Percentiles rank a stretch among this genome's conserved stretches.
phyloP scores from a whole-genome alignment of 768 basidiomycete genomes.

The Russula griseocarnosa region DNA sequence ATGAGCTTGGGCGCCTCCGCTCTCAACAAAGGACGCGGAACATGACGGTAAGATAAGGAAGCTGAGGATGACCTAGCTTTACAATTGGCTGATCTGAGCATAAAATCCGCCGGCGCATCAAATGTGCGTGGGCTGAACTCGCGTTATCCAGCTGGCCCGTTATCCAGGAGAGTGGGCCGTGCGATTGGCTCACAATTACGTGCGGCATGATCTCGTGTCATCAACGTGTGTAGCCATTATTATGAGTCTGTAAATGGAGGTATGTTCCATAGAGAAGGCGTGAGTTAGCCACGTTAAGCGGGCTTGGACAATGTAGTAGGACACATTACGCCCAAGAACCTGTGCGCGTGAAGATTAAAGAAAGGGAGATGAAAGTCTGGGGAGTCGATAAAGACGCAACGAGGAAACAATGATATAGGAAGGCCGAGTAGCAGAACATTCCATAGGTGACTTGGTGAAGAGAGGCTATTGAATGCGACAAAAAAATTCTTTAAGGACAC shows the following conservation, averaged over 20 bases:
- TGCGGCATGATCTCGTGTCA: constrained; percentile 24
- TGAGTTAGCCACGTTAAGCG: constrained; percentile 1
- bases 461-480: not conserved
- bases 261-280: constrained; percentile 25
- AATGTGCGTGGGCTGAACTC: constrained; percentile 13
- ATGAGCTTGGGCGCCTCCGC: constrained; percentile 13
- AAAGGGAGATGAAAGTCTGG: constrained; percentile 12
- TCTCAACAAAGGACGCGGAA: constrained; percentile 5
- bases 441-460: constrained; percentile 25
- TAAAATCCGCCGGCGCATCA: constrained; percentile 19
- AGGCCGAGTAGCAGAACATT: constrained; percentile 16
- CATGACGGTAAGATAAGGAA: constrained; percentile 16
- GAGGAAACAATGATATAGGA: not conserved
- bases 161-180: constrained; percentile 17
- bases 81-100: constrained; percentile 6
- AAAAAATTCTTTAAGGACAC: constrained; percentile 13
- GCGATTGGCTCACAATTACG: constrained; percentile 23
- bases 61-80: not conserved
- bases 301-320: constrained; percentile 18
- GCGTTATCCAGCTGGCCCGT: constrained; percentile 23
- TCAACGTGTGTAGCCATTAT: constrained; percentile 21
- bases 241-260: constrained; percentile 12
- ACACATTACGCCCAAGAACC: constrained; percentile 16
- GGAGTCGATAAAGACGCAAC: constrained; percentile 13
- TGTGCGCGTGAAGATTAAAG: constrained; percentile 20